These are phyloP conservation scores for Cyclotella sp. DNA, from an alignment of 108 stramenopile species.

Conservation along the genomic window DNA sequence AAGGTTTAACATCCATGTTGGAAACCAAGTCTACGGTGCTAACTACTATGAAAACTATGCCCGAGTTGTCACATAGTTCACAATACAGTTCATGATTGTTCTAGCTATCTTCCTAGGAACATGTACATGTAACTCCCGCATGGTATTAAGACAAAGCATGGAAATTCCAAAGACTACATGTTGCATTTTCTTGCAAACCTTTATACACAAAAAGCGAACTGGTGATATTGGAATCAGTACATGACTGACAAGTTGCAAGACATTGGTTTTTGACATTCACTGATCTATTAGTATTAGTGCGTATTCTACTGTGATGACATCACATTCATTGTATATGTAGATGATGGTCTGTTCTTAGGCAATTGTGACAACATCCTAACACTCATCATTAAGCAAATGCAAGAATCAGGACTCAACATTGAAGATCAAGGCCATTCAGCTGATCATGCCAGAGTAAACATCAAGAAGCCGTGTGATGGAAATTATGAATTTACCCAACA, in stretches of 20 bases:
- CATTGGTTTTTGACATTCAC: background rate
- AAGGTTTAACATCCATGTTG: too few relatives aligned
- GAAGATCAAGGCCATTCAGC: slow-evolving; percentile 19
- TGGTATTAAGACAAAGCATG: background rate
- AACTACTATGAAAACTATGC: too few relatives aligned
- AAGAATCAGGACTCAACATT: background rate
- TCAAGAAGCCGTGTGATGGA: background rate
- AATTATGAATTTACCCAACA: slow-evolving; percentile 8
- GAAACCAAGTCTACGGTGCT: too few relatives aligned
- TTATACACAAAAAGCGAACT: slow-evolving; percentile 53
- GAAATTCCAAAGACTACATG: slow-evolving; percentile 32
- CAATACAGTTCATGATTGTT: background rate
- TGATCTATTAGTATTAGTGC: background rate
- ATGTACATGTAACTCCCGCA: background rate
- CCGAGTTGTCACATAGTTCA: too few relatives aligned
- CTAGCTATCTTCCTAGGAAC: background rate
- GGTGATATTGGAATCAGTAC: slow-evolving; percentile 52
- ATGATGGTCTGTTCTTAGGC: slow-evolving; percentile 6
- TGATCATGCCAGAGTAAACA: background rate
- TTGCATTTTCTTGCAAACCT: slow-evolving; percentile 38
- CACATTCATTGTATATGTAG: slow-evolving; percentile 3
- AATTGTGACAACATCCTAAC: background rate
- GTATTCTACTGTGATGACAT: slow-evolving; percentile 7
- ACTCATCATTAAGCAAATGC: background rate
- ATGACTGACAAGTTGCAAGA: slow-evolving; percentile 18